Evolutionary conservation across 139 green algal species (phyloP), one percentile per base, ranked within the genome.

Genomic region (Volvox africanus): DNA sequence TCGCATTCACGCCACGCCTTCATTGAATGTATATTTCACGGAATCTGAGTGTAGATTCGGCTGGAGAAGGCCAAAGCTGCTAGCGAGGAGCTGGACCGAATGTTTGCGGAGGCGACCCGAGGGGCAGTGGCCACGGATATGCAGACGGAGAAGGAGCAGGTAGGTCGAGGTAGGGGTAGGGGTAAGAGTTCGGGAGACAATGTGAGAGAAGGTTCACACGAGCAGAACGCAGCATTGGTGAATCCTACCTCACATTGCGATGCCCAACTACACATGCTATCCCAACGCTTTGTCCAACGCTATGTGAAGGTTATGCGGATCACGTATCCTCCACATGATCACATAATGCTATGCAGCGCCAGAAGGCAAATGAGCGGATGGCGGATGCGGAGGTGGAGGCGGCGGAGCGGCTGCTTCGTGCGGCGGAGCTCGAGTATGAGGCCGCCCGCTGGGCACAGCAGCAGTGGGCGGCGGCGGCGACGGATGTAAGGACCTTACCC

Each of bases 311-410:
- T 55, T 5, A 55, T 55, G 44, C 44, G 9, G 44, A 55, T 55
- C 9, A 14, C 44, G 44, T 55, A 9, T 9, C 44, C 33, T 36
- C 12, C 76, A 3, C 32, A 35, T 61, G 17, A 14, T 61, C 76
- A 6, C 20, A 12, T 32, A 26, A 37, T 68, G 18, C 78, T 44
- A 37, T 44, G 44, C 86, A 90, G 86, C 86, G 86, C 50, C 86
- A 83, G 50, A 69, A 80, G 69, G 67, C 69, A 13, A 65, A 90
- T 33, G 67, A 94, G 88, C 0, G 93, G 33, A 87, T 97, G 88
- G 96, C 96, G 14, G 92, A 96, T 24, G 96, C 96, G 18, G 96
- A 97, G 91, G 95, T 96, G 71, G 91, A 87, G 61, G 95, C 95
- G 61, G 95, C 95, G 65, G 92, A 96, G 88, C 92, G 93, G 67